phyloP scores from a whole-genome alignment of 1,284 basidiomycete genomes.

The Coniophora puteana region DNA sequence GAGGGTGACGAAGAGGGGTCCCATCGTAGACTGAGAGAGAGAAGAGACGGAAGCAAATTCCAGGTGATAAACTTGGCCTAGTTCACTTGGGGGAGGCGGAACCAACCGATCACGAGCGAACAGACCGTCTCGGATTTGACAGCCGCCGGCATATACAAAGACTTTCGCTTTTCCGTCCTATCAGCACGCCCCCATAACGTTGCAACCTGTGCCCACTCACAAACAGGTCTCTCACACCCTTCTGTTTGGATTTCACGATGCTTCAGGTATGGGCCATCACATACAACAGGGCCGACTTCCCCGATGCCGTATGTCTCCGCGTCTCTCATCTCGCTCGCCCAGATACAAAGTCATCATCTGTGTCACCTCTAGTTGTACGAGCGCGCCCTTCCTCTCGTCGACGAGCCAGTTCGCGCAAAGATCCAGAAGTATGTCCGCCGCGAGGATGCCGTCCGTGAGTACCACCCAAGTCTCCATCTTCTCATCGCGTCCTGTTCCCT shows the following conservation, averaged over 20 bases:
- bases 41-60: conserved; percentile 1
- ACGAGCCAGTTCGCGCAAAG: conserved; percentile 46
- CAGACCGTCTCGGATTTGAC: too few species aligned
- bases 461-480: conserved; percentile 3
- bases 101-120: conserved; percentile 1
- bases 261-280: conserved; percentile 60
- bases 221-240: too few species aligned
- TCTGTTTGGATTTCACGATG: too few species aligned
- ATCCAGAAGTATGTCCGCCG: conserved; percentile 64
- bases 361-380: conserved; percentile 61
- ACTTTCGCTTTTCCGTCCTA: too few species aligned
- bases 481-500: not conserved
- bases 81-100: conserved; percentile 5
- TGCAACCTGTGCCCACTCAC: too few species aligned
- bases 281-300: conserved; percentile 43
- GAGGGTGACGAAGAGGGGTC: conserved; percentile 53
- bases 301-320: conserved; percentile 48
- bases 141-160: too few species aligned
- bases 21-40: not conserved
- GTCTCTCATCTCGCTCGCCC: not conserved
- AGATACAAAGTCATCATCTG: conserved; percentile 1
- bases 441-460: conserved; percentile 63
- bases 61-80: too few species aligned
- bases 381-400: conserved; percentile 49
- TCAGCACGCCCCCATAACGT: too few species aligned